Evolutionary conservation across 306 rosid genomes (phyloP).

Genomic region (Mimosa bimucronata): DNA sequence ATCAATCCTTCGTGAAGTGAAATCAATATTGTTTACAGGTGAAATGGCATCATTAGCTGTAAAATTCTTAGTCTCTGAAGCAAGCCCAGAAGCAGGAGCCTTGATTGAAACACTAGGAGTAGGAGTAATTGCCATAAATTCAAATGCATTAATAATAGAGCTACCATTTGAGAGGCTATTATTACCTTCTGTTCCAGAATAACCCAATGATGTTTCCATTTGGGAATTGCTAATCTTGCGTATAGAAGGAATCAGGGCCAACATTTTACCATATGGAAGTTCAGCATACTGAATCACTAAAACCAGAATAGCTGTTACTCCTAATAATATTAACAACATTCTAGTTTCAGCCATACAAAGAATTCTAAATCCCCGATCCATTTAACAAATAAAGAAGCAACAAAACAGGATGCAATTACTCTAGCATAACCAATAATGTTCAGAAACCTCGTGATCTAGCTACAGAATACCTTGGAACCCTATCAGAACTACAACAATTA

Average conservation of each 20-base stretch:
- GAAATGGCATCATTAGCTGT: slow-evolving; percentile 28
- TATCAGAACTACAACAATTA: background rate
- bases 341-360: slow-evolving; percentile 54
- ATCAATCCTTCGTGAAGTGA: slow-evolving; percentile 41
- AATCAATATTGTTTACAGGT: slow-evolving; percentile 32
- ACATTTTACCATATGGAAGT: slow-evolving; percentile 57
- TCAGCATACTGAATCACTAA: slow-evolving; percentile 65
- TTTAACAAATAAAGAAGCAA: slow-evolving; percentile 31
- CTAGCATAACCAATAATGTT: background rate
- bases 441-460: slow-evolving; percentile 16
- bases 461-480: background rate
- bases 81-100: slow-evolving; percentile 19
- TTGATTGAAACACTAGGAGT: slow-evolving; percentile 4
- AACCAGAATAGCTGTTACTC: slow-evolving; percentile 56
- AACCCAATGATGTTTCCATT: slow-evolving; percentile 44
- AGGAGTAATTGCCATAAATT: slow-evolving; percentile 42
- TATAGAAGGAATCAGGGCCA: slow-evolving; percentile 54
- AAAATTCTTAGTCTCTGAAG: slow-evolving; percentile 35
- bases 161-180: slow-evolving; percentile 36
- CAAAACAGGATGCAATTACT: background rate
- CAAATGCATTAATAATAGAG: slow-evolving; percentile 33
- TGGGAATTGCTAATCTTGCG: slow-evolving; percentile 48
- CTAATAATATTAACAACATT: slow-evolving; percentile 59
- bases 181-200: slow-evolving; percentile 31
- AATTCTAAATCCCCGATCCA: slow-evolving; percentile 63